Evolutionary conservation across 129 eudicot genomes (phyloP), one percentile per base, ranked within the genome.

Genomic region (Flaveria sonorensis): DNA sequence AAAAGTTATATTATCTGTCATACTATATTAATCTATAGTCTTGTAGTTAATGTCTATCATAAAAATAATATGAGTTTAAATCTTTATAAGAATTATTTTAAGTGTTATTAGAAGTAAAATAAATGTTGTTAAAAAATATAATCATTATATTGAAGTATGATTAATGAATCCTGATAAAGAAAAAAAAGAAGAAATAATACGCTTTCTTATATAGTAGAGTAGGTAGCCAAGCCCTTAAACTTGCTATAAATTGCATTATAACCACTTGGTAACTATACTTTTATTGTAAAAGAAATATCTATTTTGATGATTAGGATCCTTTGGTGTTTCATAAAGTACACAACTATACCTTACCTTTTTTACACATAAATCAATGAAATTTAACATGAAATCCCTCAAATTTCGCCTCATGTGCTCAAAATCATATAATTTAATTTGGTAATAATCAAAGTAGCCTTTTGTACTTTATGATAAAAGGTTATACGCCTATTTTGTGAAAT

Each of bases 401-500:
- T 30, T 70, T 48, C 21, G 68, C 42, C 60, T 72, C 64, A 7
- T 23, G 57, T 51, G 45, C 62, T 53, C 70, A 40, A 40, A 73
- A 53, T 73, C 70, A 59, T 70, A 70, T 77, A 59, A 69, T 19
- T 45, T 70, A 45, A 78, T 26, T 43, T 70, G 76, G 82, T 77
- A 67, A 53, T 15, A 46, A 73, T 80, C 46, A 68, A 55, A 30
- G 80, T 30, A 74, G 76, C 76, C 84, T 74, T 81, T 74, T 68
- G 32, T 81, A 28, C 80, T 81, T 67, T 20, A 67, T 81, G 84
- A 74, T 81, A 74, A 81, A 81, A 81, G 84, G 15, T 67, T 28
- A 43, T 81, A 66, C 71, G 71, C 80, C 68, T 74, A 68, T 81
- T 81, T 74, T 74, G 80, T 81, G 84, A 74, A 74, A 81, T 64